These are phyloP conservation scores for Nicotiana paniculata DNA, from an alignment of 257 asterid genomes.

Conservation along the genomic window DNA sequence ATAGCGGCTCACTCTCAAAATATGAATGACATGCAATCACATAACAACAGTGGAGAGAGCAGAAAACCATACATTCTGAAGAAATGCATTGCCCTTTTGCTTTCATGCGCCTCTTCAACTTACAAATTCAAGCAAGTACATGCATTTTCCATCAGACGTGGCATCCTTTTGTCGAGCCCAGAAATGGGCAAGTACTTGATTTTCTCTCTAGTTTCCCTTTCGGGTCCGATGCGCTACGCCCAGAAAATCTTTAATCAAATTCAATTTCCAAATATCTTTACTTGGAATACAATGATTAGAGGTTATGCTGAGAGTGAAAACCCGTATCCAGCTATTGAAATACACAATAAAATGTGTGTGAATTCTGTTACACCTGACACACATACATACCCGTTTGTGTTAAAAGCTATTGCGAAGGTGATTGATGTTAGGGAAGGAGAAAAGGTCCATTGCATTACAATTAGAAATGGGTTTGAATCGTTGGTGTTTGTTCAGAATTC, in stretches of 20 bases:
- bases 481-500: slow-evolving; percentile 75
- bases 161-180: slow-evolving; percentile 42
- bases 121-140: slow-evolving; percentile 57
- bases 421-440: slow-evolving; percentile 55
- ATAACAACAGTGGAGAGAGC: slow-evolving; percentile 10
- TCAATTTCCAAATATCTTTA: slow-evolving; percentile 52
- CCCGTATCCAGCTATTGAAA: slow-evolving; percentile 52
- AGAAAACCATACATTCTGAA: slow-evolving; percentile 40
- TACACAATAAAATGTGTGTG: slow-evolving; percentile 36
- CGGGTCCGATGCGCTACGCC: slow-evolving; percentile 67
- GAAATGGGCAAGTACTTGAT: slow-evolving; percentile 66
- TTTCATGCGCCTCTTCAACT: slow-evolving; percentile 56
- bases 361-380: slow-evolving; percentile 44
- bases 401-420: slow-evolving; percentile 63
- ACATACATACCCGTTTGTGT: slow-evolving; percentile 70
- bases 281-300: slow-evolving; percentile 78
- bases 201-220: slow-evolving; percentile 44
- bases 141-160: slow-evolving; percentile 68
- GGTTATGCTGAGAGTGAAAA: slow-evolving; percentile 78
- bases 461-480: slow-evolving; percentile 64
- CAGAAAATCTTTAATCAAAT: slow-evolving; percentile 48
- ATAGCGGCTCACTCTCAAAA: neutral
- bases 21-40: neutral
- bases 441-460: slow-evolving; percentile 48
- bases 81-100: slow-evolving; percentile 68